These are phyloP conservation scores for Plenodomus biglobosus DNA, from an alignment of 2,329 filamentous ascomycete genomes.

Conservation along the genomic window DNA sequence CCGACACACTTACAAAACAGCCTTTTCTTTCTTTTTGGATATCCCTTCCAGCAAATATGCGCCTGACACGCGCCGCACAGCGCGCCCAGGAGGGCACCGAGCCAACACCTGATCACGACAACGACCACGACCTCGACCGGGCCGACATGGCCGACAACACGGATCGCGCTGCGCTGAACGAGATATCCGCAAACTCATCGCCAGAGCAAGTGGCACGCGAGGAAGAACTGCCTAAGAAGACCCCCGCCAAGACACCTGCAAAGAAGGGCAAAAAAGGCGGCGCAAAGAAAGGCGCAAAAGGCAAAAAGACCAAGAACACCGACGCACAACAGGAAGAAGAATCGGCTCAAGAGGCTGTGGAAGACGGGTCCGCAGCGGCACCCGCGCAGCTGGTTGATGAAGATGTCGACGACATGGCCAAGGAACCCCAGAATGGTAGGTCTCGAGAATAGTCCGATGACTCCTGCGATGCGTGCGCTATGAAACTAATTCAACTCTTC, in stretches of 20 bases:
- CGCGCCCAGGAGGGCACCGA: constrained; percentile 46
- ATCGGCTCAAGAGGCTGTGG: constrained; percentile 18
- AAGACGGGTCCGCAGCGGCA: constrained; percentile 25
- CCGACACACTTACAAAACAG: constrained; percentile 3
- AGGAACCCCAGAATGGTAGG: constrained; percentile 22
- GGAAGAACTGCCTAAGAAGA: constrained; percentile 25
- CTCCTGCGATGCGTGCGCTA: too few relatives aligned
- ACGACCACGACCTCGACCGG: constrained; percentile 22
- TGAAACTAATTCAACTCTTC: constrained; percentile 3
- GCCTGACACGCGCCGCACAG: constrained; percentile 49
- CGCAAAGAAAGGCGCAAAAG: constrained; percentile 36
- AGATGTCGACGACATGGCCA: constrained; percentile 22
- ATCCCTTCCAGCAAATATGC: constrained; percentile 29
- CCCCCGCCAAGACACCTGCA: constrained; percentile 36
- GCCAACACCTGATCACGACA: neutral
- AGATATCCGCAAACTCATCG: constrained; percentile 44
- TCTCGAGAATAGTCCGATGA: neutral
- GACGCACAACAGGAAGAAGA: constrained; percentile 22
- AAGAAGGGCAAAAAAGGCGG: constrained; percentile 35
- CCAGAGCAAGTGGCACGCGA: constrained; percentile 18
- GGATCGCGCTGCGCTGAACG: constrained; percentile 44
- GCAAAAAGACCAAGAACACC: constrained; percentile 32
- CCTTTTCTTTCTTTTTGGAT: constrained; percentile 1
- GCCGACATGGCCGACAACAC: constrained; percentile 32
- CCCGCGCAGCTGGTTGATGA: constrained; percentile 22